Evolutionary conservation across 2,329 filamentous ascomycete genomes (phyloP), one percentile per base, ranked within the genome.

Genomic region (Colletotrichum karsti): DNA sequence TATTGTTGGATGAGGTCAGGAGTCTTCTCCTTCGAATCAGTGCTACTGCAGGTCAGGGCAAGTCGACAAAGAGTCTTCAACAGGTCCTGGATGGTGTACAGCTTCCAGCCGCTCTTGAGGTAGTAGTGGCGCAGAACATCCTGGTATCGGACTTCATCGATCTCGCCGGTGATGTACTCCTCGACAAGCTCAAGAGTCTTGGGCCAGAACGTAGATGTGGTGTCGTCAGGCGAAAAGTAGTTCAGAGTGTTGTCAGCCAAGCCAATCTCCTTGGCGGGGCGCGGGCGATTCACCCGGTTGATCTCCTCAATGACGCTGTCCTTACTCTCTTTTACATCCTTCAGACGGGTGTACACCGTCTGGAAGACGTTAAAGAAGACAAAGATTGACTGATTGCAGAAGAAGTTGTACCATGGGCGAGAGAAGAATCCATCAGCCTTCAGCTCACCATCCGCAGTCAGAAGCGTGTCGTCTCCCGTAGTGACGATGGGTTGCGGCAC

Each of bases 351-450:
- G 80, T 97, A 98, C 5, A 99, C 84, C n/a, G 92, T 92, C 76
- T 97, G 90, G 78, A 99, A 96, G 69, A 97, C 91, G 73, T 92
- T 93, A 83, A 99, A 92, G 85, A 99, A 98, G 80, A 96, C 95
- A 77, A 94, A 97, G 67, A 99, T 91, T 4, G 92, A 93, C 74
- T 94, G 89, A 78, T 98, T 98, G 77, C 91, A 92, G 82, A 97
- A 99, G 77, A 98, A 90, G 77, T 95, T 95, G 83, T 94, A 97
- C 80, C 89, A 91, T 10, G 90, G 90, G 51, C 95, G 92, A 72
- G 87, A 87, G 80, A 96, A 97, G 65, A 93, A 91, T 57, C 94
- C 92, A 69, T 97, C 94, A 69, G 81, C 92, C 84, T 87, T 95
- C 74, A 88, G 88, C 80, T 86, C 90, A 75, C 86, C 88, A 72